Percentiles rank a stretch among this genome's conserved stretches.
These are phyloP conservation scores for Calonectria montana DNA, from an alignment of 2,329 filamentous ascomycete species.

Conservation along the genomic window DNA sequence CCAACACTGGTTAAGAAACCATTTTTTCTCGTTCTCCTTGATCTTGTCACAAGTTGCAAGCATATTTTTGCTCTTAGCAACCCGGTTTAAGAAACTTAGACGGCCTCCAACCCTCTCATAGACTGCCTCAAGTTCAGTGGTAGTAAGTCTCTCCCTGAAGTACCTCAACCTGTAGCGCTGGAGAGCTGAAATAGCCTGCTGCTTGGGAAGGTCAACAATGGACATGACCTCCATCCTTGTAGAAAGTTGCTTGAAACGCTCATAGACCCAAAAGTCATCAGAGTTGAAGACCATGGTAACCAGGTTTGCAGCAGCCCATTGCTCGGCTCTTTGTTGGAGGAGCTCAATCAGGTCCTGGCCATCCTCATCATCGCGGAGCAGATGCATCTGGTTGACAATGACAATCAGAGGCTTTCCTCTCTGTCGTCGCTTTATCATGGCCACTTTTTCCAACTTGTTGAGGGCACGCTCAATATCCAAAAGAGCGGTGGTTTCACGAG, in stretches of 20 bases:
- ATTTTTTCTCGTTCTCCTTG: conserved; percentile 76
- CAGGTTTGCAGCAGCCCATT: conserved; percentile 93
- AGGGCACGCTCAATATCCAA: conserved; percentile 96
- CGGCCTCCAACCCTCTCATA: conserved; percentile 91
- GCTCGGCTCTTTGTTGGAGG: conserved; percentile 93
- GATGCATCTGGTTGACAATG: conserved; percentile 93
- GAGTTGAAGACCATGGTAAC: conserved; percentile 95
- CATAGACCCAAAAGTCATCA: conserved; percentile 99
- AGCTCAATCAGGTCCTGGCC: conserved; percentile 94
- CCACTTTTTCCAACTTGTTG: conserved; percentile 98
- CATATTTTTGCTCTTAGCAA: conserved; percentile 90
- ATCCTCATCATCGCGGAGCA: conserved; percentile 90
- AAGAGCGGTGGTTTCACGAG: conserved; percentile 89
- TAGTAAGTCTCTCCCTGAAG: conserved; percentile 69
- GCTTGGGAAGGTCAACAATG: conserved; percentile 84
- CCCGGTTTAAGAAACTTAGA: conserved; percentile 86
- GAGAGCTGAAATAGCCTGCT: conserved; percentile 80
- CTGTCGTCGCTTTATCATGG: conserved; percentile 73
- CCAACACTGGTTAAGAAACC: conserved; percentile 82
- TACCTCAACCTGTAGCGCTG: conserved; percentile 85
- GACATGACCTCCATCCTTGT: conserved; percentile 95
- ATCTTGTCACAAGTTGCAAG: conserved; percentile 80
- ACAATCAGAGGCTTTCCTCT: conserved; percentile 81
- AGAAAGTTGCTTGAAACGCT: conserved; percentile 89
- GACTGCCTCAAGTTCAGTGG: conserved; percentile 75